Percentiles rank a stretch among this genome's conserved stretches.
Conservation (phyloP, 345 rosid species). For the Physaria fendleri region DNA sequence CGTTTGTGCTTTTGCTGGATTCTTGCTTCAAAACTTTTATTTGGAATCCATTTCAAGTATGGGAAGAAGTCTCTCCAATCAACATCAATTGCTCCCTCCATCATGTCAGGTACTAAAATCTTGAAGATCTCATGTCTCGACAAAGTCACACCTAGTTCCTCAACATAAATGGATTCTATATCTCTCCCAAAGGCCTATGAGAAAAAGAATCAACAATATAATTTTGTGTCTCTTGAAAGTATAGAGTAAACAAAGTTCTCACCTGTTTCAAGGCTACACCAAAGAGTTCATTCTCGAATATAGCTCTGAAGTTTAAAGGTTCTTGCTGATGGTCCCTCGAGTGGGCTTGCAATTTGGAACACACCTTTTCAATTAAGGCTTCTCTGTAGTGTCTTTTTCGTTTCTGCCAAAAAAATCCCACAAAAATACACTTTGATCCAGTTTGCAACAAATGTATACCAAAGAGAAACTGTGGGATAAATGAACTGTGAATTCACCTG, state of each 20-base stretch:
- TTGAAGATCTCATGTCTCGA: constrained; percentile 49
- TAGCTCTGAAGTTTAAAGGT: constrained; percentile 63
- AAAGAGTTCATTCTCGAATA: constrained; percentile 72
- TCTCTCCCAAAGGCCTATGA: constrained; percentile 63
- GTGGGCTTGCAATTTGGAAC: constrained; percentile 36
- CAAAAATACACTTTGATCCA: neutral
- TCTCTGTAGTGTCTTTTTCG: constrained; percentile 54
- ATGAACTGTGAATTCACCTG: constrained; percentile 46
- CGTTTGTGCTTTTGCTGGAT: constrained; percentile 39
- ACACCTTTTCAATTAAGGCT: constrained; percentile 46
- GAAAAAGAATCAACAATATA: neutral
- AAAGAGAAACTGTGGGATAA: neutral
- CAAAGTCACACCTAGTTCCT: constrained; percentile 54
- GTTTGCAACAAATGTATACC: neutral
- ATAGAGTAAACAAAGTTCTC: constrained; percentile 18
- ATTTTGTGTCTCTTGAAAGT: neutral
- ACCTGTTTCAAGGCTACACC: constrained; percentile 65
- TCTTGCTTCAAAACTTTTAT: constrained; percentile 42
- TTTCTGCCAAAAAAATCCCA: constrained; percentile 33
- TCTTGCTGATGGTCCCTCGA: constrained; percentile 28
- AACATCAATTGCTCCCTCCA: constrained; percentile 79
- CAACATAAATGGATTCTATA: constrained; percentile 52
- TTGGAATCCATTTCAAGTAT: constrained; percentile 75
- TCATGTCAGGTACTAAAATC: constrained; percentile 56
- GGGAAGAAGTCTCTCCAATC: constrained; percentile 99